Conservation (phyloP, 108 stramenopile species). For the Phaeodactylum tricornutum region DNA sequence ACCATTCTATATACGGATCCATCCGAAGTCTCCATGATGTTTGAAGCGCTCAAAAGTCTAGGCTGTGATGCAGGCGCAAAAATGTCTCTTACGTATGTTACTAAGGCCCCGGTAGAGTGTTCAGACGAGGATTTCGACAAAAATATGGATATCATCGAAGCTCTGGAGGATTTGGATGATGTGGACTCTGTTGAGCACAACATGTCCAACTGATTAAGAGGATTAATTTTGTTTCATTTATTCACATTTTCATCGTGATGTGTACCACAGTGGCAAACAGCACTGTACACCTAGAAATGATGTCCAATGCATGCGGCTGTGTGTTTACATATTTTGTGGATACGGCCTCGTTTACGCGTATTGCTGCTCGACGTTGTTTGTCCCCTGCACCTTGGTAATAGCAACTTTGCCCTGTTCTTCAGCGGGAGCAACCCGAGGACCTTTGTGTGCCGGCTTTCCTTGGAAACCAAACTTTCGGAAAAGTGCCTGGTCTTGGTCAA, state of each 20-base stretch:
- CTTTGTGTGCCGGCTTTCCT: slow-evolving; percentile 86
- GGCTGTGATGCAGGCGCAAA: slow-evolving; percentile 45
- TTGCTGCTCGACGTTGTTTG: background rate
- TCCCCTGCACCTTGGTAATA: slow-evolving; percentile 53
- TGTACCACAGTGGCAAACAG: too few relatives aligned
- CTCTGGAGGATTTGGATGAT: slow-evolving; percentile 90
- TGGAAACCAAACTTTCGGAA: slow-evolving; percentile 86
- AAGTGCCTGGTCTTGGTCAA: slow-evolving; percentile 79
- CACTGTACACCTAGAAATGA: too few relatives aligned
- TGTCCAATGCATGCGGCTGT: too few relatives aligned
- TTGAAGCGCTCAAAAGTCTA: slow-evolving; percentile 51
- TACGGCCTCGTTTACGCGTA: too few relatives aligned
- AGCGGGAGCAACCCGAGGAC: slow-evolving; percentile 64
- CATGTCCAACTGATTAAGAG: slow-evolving; percentile 77
- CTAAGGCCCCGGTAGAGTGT: slow-evolving; percentile 81
- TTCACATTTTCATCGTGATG: too few relatives aligned
- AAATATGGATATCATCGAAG: slow-evolving; percentile 90
- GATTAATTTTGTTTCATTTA: slow-evolving; percentile 2
- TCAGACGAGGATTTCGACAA: slow-evolving; percentile 88
- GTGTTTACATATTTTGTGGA: too few relatives aligned
- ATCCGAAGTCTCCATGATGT: slow-evolving; percentile 60
- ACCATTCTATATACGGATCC: slow-evolving; percentile 71
- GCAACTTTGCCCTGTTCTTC: slow-evolving; percentile 54
- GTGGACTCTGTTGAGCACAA: slow-evolving; percentile 96
- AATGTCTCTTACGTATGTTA: slow-evolving; percentile 60